Base-by-base conservation (phyloP, 2,329 filamentous ascomycete species). In the Chrysoporthe austroafricana region DNA sequence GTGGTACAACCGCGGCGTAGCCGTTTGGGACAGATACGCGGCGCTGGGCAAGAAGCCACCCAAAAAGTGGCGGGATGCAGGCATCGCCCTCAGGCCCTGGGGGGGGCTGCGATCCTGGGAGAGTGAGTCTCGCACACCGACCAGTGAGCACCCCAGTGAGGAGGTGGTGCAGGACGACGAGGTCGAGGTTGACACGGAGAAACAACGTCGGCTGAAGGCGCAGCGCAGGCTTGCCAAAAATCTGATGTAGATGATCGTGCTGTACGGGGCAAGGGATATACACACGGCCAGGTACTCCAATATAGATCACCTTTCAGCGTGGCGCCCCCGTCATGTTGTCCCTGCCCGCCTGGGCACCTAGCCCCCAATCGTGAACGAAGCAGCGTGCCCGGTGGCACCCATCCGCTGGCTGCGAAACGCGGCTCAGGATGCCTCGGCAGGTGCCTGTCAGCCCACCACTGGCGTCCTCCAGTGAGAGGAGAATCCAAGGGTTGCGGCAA, bases 31-130 rank as follows among this genome's bases (percentile, higher is more conserved):
- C 71, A 79, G 83, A 65, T 86, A 85, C 80, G 86, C 87, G 0
- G 88, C 84, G 73, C 77, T 89, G 66, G 88, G 88, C 66, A 79
- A 83, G 73, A 90, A 89, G 78, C 87, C 88, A 62, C 88, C 88
- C 6, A 79, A 78, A 73, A 83, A 79, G 73, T 91, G 88, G 88
- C 85, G 87, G 65, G 76, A 77, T 9, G 85, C 86, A 76, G 86
- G 86, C 42, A 77, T 87, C 57, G 77, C 77, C 6, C 77, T 83
- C 44, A 81, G 83, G 58, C 80, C 80, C 7, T 73, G 58, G 68
- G 36, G 50, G 16, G 26, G 56, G 1, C n/a, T 36, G 18, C 21
- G 32, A 3, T 36, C 52, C 39, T 50, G 63, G 63, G 36, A 54
- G 5, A 4, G 43, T 11, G 50, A 56, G 36, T 21, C 62, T 57